phyloP scores from a whole-genome alignment of 202 grass and related monocot genomes.

The Bolboschoenoplectus hybrid region DNA sequence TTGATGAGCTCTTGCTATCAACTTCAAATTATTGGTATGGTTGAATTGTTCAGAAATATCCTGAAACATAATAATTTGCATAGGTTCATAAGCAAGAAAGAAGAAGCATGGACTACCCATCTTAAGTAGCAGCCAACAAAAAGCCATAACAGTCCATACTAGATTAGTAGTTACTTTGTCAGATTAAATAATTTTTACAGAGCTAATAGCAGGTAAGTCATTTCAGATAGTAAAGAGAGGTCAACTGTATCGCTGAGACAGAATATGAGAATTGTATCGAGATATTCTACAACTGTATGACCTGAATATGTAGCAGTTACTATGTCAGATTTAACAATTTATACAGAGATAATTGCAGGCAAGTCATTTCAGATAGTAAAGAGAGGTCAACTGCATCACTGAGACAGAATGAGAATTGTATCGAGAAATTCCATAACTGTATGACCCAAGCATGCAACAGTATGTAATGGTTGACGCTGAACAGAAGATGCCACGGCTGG shows the following conservation, averaged over 20 bases:
- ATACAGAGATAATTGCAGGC: neutral
- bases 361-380: slow-evolving; percentile 22
- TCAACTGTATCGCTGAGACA: neutral
- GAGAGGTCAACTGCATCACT: slow-evolving; percentile 4
- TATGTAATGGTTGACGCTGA: neutral
- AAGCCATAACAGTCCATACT: neutral
- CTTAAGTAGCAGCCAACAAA: neutral
- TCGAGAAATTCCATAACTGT: neutral
- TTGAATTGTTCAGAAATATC: slow-evolving; percentile 85
- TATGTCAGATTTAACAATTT: neutral
- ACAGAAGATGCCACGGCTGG: neutral
- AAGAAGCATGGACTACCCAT: neutral
- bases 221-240: slow-evolving; percentile 24
- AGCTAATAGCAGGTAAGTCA: neutral
- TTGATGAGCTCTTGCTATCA: slow-evolving; percentile 73
- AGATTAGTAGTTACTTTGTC: neutral
- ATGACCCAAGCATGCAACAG: neutral
- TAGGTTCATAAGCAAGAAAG: neutral
- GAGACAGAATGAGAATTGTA: neutral
- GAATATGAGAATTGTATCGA: neutral
- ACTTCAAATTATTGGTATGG: slow-evolving; percentile 71
- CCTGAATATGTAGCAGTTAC: neutral
- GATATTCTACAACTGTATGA: neutral
- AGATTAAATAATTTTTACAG: neutral
- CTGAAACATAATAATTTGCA: slow-evolving; percentile 44